Base-by-base conservation (phyloP, 2,329 filamentous ascomycete species). In the Pseudocercospora macadamiae region DNA sequence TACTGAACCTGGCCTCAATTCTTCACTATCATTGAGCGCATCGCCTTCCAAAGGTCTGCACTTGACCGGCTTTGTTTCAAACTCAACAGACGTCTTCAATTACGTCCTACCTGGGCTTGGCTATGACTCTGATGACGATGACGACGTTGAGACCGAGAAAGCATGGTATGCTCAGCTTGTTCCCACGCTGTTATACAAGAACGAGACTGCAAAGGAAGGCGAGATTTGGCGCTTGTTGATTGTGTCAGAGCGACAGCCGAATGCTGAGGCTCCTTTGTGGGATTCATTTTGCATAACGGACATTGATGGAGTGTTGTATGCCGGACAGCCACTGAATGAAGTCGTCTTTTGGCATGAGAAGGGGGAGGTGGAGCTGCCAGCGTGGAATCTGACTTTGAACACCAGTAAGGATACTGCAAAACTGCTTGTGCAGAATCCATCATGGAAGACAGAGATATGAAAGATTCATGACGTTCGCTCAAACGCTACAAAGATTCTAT, bases 141-240 rank as follows among this genome's bases (percentile, higher is more conserved):
- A 47, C 19, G n/a, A 6, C 8, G 19, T 47, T 19, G 28, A 36
- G 10, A 6, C 9, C n/a, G 6, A 12, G 49, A 16, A 3, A 4
- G n/a, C 49, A 4, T 67, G 63, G 67, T 65, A 65, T 25, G 61
- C 61, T 1, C 69, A 70, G 49, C 61, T 72, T 7, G 42, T 64
- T 4, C 70, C 70, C 4, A 72, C 68, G 3, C 55, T 68, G 18
- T 54, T 72, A 21, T 70, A 55, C 44, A 66, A 69, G 51, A 62
- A 70, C 47, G 68, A 71, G 30, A 59, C 53, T 3, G 16, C 48
- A 2, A 53, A 63, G 45, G 23, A 63, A 19, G 70, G 69, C 9
- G 68, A 72, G 54, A 69, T 70, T 9, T 72, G 66, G 67, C 59
- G 68, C 30, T 30, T 70, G 14, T 3, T 64, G 21, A 34, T 63